Base-by-base conservation (phyloP, 2,329 filamentous ascomycete genomes). In the Aspergillus unguis region DNA sequence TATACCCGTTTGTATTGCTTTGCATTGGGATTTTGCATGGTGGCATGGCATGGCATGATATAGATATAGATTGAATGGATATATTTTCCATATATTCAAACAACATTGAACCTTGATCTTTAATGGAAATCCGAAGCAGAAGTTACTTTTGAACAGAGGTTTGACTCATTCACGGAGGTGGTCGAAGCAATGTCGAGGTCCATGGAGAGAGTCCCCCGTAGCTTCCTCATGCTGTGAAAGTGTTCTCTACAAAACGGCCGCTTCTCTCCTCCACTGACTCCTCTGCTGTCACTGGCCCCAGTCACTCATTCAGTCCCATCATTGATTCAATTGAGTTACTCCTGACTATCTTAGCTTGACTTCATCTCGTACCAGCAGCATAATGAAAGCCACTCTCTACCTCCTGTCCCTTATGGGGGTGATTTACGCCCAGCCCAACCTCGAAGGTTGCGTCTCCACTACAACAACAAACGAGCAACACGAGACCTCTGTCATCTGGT, bases 401-500 rank as follows among this genome's bases (percentile, higher is more conserved):
- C 25, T 23, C 25, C 32, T 36, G 8, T 40, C 37, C 11, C 36
- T 48, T 28, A 17, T 48, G 28, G 36, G 36, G 17, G 25, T 17
- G 10, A 25, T 56, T 32, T 43, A 45, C 25, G 65, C 64, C 44
- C 60, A 62, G 35, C 66, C 63, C 25, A 60, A 61, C 41, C 51
- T 67, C 7, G 33, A 9, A 23, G 62, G 64, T 53, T 66, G 64
- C 46, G 53, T 59, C 44, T 62, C 61, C 26, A 64, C 64, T 10
- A 38, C 49, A 35, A 65, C 64, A 32, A 57, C 54, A 38, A 58
- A 65, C 50, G 55, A 64, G 42, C 63, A 60, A 58, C 44, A 63
- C 42, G 54, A 64, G 44, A 62, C 62, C 58, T 65, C 58, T 44
- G 57, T 64, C 56, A 59, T 67, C 57, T 87, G 77, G 75, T 86